Conservation (phyloP, 2,329 filamentous ascomycete species). For the Trichoderma sp. region DNA sequence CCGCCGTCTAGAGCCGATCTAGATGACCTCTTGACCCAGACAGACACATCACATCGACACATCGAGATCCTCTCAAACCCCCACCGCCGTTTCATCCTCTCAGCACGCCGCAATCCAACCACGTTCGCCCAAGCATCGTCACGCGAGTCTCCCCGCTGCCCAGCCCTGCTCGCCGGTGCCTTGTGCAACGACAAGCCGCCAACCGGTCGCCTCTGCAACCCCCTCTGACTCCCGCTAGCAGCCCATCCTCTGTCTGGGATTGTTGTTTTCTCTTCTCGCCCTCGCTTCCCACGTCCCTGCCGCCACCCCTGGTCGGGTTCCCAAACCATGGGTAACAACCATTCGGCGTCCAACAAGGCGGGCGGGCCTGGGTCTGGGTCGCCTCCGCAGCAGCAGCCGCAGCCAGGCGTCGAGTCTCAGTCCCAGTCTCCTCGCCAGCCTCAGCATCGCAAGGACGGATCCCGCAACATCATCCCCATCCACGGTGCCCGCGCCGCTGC, state of each 20-base stretch:
- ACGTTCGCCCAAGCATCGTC: constrained; percentile 14
- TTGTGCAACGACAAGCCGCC: constrained; percentile 19
- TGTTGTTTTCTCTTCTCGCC: constrained; percentile 5
- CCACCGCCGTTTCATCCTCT: constrained; percentile 16
- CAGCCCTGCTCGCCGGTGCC: constrained; percentile 15
- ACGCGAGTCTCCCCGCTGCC: constrained; percentile 11
- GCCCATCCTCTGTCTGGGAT: constrained; percentile 10
- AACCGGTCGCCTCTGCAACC: constrained; percentile 14
- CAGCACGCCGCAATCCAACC: constrained; percentile 16
- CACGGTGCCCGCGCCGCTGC: constrained; percentile 58
- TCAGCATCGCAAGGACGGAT: constrained; percentile 39
- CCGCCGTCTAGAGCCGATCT: background rate
- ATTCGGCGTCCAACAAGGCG: constrained; percentile 41
- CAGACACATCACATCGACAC: background rate
- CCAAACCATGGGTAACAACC: constrained; percentile 41
- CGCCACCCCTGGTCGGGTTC: constrained; percentile 16
- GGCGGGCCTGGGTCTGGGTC: constrained; percentile 35
- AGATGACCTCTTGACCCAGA: background rate
- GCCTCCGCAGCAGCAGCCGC: constrained; percentile 22
- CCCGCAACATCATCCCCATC: constrained; percentile 54
- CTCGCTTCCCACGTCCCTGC: constrained; percentile 11
- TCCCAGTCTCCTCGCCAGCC: constrained; percentile 27
- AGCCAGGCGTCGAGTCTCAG: constrained; percentile 29
- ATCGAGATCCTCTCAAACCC: constrained; percentile 11
- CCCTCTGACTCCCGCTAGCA: constrained; percentile 16